phyloP scores from a whole-genome alignment of 352 stramenopile genomes.

The Elongisporangium prolatum region DNA sequence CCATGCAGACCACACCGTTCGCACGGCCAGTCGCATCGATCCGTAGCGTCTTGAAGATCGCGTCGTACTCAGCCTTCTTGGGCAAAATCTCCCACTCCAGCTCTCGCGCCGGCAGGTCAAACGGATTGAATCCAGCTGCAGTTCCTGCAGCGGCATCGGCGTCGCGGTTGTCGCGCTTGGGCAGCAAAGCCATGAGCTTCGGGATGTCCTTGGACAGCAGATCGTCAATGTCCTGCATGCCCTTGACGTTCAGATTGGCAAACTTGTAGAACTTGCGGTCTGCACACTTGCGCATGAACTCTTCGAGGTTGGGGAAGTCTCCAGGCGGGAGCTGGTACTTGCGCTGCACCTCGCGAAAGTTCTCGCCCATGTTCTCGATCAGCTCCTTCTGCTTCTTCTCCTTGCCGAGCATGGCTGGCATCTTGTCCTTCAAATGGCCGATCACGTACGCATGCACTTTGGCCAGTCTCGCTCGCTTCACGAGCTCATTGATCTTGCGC shows the following conservation, averaged over 20 bases:
- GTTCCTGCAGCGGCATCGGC: constrained; percentile 4
- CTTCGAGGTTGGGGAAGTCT: constrained; percentile 92
- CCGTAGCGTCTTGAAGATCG: constrained; percentile 71
- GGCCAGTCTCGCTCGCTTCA: constrained; percentile 93
- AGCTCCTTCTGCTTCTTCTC: constrained; percentile 97
- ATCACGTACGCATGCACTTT: constrained; percentile 98
- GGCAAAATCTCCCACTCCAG: constrained; percentile 65
- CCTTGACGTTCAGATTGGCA: constrained; percentile 89
- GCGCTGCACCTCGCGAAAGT: constrained; percentile 97
- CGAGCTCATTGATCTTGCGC: constrained; percentile 93
- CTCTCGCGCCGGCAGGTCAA: constrained; percentile 11
- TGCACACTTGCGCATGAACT: constrained; percentile 79
- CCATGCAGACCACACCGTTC: constrained; percentile 70
- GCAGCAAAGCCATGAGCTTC: constrained; percentile 82
- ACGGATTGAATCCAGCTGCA: constrained; percentile 23
- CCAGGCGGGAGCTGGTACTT: constrained; percentile 95
- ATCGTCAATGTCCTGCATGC: constrained; percentile 97
- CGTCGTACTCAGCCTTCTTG: constrained; percentile 77
- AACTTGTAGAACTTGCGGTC: constrained; percentile 92
- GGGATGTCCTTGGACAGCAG: constrained; percentile 97
- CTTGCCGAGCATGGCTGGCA: constrained; percentile 96
- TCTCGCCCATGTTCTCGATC: constrained; percentile 91
- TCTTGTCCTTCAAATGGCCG: constrained; percentile 94
- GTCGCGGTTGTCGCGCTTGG: constrained; percentile 35
- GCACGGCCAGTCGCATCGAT: constrained; percentile 52